Evolutionary conservation across 345 rosid species (phyloP), one percentile per base, ranked within the genome.

Genomic region (Salix arbutifolia): DNA sequence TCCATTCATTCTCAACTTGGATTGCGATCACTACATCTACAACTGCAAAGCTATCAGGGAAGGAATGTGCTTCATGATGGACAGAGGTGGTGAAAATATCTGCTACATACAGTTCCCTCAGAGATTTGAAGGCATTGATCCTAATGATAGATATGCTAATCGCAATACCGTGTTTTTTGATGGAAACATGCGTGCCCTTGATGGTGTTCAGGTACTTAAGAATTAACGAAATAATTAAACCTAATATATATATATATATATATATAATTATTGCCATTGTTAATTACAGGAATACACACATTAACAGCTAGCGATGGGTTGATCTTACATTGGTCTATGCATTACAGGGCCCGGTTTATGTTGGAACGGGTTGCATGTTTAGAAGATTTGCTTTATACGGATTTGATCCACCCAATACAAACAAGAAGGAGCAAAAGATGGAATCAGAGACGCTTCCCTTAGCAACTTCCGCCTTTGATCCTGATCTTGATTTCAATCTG

Each of bases 31-130:
- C 82, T 96, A 96, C 85, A 82, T 93, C 52, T 86, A 89, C 83
- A 96, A 96, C 74, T 93, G 95, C 79, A 90, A 86, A 79, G 98
- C 99, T 68, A 26, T 96, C 28, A 86, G 97, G 4, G 99, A 96
- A 84, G 99, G 99, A 60, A 93, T 96, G 97, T 93, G 98, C 76
- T 93, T 96, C 73, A 91, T 96, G 99, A 88, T 96, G 99, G 99
- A 96, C 56, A 79, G 90, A 78, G 97, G 94, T 1, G 99, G 99
- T 1, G 99, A 96, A 80, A 83, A 80, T 69, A 92, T 96, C 42
- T 93, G 98, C 81, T 92, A 91, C 84, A 93, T 96, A 81, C 98
- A 96, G 44, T 96, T 91, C 87, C 99, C 97, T 8, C 97, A 96
- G 75, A 84, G 98, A 85, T 93, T 96, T 35, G 99, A 96, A 86